Percentiles rank a stretch among this genome's conserved stretches.
These are phyloP conservation scores for Coemansia aciculifera DNA, from an alignment of 192 early-diverging fungal genomes.

Conservation along the genomic window DNA sequence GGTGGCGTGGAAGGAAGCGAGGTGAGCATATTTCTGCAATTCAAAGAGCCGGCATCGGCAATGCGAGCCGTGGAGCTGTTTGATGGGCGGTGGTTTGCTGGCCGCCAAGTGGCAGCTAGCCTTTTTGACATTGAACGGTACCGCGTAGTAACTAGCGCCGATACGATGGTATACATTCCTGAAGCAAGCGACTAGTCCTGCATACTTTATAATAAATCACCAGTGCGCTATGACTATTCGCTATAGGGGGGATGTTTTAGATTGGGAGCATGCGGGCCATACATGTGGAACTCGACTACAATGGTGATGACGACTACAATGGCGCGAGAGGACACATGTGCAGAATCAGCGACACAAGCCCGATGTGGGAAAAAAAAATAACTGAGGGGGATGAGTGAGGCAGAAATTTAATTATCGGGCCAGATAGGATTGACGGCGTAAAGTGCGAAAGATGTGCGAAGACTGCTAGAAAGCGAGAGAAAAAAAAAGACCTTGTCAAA, in stretches of 20 bases:
- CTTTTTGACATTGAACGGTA: constrained; percentile 62
- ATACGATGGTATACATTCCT: constrained; percentile 54
- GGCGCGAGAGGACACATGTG: background rate
- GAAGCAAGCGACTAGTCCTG: constrained; percentile 1
- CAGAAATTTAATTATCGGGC: background rate
- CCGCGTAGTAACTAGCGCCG: constrained; percentile 48
- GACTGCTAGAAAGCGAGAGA: background rate
- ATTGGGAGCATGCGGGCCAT: constrained; percentile 3
- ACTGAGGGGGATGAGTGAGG: background rate
- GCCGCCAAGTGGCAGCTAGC: constrained; percentile 65
- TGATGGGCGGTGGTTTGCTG: constrained; percentile 83
- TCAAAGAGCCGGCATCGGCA: constrained; percentile 54
- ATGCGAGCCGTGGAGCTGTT: constrained; percentile 61
- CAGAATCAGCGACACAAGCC: background rate
- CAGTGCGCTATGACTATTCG: background rate
- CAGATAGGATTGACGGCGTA: background rate
- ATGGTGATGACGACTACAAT: background rate
- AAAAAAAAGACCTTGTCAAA: background rate
- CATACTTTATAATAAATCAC: background rate
- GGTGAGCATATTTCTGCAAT: constrained; percentile 80
- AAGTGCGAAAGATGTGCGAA: background rate
- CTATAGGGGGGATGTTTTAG: background rate
- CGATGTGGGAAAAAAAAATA: constrained; percentile 12
- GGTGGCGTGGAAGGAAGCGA: constrained; percentile 26
- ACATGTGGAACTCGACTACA: background rate